Evolutionary conservation across 208 protist species (phyloP), one percentile per base, ranked within the genome.

Genomic region (Entamoeba dispar): DNA sequence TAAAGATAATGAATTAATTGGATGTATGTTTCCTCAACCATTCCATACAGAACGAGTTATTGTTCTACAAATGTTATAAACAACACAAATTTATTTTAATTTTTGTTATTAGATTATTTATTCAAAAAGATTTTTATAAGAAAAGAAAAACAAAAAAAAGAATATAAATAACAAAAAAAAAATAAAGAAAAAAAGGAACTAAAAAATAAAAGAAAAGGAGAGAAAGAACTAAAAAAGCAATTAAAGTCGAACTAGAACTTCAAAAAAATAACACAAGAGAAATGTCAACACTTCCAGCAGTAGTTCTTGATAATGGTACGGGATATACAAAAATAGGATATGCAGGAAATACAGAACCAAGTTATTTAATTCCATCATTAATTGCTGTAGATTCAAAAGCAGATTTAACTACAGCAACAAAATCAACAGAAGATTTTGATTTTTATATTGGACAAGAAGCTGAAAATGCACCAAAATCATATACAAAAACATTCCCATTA

Each of bases 241-340:
- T 52, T 77, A 77, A 34, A 77, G 61, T 77, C 61, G 61, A 77
- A 77, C 61, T 77, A 34, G 61, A 77, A 77, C 61, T 77, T 77
- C 38, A 77, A n/a, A 17, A 52, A 52, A 52, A 5, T 17, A 77
- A 77, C 7, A 22, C 8, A 34, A 77, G n/a, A 34, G 27, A 19
- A 10, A 77, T 77, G 61, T 77, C 61, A 77, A 77, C 61, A 77
- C 61, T 77, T 22, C 61, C 61, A 77, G 61, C 98, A 12, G 96
- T 98, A 61, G 97, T 99, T n/a, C 98, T 99, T 92, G 98, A 99
- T 95, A 98, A 98, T 96, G 98, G 98, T 93, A 99, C 98, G 7
- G 97, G 98, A 93, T 99, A 98, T 95, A 99, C 98, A 22, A 99
- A 99, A 95, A 98, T 99, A 96, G 98, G 98, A 34, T 99, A 98